Evolutionary conservation across 768 basidiomycete genomes (phyloP), one percentile per base, ranked within the genome.

Genomic region (Boletus reticuloceps): DNA sequence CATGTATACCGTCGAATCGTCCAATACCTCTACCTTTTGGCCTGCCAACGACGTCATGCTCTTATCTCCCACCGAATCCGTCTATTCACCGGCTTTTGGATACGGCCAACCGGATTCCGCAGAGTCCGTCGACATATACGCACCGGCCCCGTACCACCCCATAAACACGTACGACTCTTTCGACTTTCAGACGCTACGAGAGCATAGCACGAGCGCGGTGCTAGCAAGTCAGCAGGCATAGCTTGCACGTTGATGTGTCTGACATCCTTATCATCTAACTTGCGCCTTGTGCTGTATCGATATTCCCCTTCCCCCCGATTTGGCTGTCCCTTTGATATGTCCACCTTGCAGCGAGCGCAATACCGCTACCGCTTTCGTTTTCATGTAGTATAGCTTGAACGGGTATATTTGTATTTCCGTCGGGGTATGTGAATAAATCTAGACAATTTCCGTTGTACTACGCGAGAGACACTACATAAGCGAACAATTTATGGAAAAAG

Each of bases 151-250:
- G 20, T 66, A 59, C 25, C 14, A 5, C 27, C 27, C 56, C 31
- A 51, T 62, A 11, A 41, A 58, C 47, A 51, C 68, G 17, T 69
- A 65, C 38, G 74, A 75, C 54, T 56, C 69, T 17, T 65, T 72
- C 47, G 73, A 68, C n/a, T 70, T 72, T 20, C 74, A 71, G 54
- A 50, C 61, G 19, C 55, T 71, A 14, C 68, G 61, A 19, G 74
- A 70, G 45, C 68, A 73, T 31, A 58, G 54, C 56, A 50, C 58
- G 31, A 47, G 38, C 19, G 49, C 42, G 16, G n/a, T 55, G 32
- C 52, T 66, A n/a, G 45, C 64, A 13, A 51, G 59, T 50, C 68
- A 62, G 47, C 66, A 47, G 5, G 64, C 58, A 27, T 70, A 70
- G 37, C 17, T 5, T 36, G 32, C 39, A 5, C 10, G 25, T 25